Evolutionary conservation across 2,329 filamentous ascomycete species (phyloP), one percentile per base, ranked within the genome.

Genomic region (Arthrobotrys entomopaga): DNA sequence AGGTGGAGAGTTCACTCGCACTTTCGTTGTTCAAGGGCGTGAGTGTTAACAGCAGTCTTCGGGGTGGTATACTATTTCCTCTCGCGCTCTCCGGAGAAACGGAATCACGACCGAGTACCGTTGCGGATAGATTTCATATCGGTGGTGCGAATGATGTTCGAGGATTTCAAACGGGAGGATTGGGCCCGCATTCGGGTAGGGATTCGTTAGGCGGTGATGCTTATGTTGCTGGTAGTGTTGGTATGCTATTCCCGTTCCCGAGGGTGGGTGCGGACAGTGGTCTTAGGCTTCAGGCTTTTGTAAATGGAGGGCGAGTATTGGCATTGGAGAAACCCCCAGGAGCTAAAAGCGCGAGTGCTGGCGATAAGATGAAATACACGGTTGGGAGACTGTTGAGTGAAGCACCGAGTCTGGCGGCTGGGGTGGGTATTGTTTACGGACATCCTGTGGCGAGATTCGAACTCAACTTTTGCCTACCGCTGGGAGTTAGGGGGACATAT

Each of bases 91-190:
- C 88, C 5, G 49, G 80, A 77, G 57, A 85, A 60, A 79, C 82
- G 16, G 83, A 84, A 56, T 67, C 66, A 10, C 74, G 64, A 15
- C 87, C 90, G 3, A 96, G 91, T 77, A 88, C 92, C 29, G 87
- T 98, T 79, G 97, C 96, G 80, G 95, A 99, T 81, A 92, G 95
- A 50, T 99, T 99, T 84, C 89, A 93, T 79, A 90, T 99, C 34
- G 95, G 95, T 49, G 95, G 95, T 0, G 94, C 95, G 2, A 97
- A 93, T 2, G 94, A 97, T 80, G 91, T 99, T 13, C 91, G 95
- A 65, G 95, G 95, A 1, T 99, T 99, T 85, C 89, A 92, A 71
- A 87, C 96, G 20, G 91, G 90, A 19, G 95, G 95, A 0, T 86
- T 99, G 4, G 95, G 95, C 7, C 93, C 95, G 2, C 90, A 91